phyloP scores from a whole-genome alignment of 2,329 filamentous ascomycete genomes.

The Cladosporium colombiae region DNA sequence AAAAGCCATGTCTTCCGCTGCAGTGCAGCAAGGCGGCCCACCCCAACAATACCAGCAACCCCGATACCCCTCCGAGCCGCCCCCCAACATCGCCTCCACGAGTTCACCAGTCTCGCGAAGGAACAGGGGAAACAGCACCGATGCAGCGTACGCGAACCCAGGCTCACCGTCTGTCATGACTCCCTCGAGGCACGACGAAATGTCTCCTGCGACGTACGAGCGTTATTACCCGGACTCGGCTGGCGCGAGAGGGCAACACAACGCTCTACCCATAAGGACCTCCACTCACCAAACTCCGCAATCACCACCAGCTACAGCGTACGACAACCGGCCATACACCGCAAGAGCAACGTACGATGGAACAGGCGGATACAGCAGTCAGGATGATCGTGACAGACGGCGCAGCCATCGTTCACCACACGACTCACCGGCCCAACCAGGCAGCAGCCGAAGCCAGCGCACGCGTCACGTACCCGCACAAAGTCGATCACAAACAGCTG shows the following conservation, averaged over 20 bases:
- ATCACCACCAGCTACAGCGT: slow-evolving; percentile 27
- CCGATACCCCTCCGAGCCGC: slow-evolving; percentile 25
- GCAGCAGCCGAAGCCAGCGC: slow-evolving; percentile 44
- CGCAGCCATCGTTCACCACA: slow-evolving; percentile 45
- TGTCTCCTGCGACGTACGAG: slow-evolving; percentile 75
- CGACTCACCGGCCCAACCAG: slow-evolving; percentile 48
- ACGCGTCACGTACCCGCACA: slow-evolving; percentile 40
- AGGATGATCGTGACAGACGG: slow-evolving; percentile 38
- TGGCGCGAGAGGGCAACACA: slow-evolving; percentile 25
- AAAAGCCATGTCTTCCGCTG: slow-evolving; percentile 36
- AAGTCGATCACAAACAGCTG: slow-evolving; percentile 50
- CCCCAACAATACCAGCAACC: slow-evolving; percentile 30
- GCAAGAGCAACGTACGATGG: slow-evolving; percentile 36
- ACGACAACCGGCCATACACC: slow-evolving; percentile 31
- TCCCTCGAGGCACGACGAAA: slow-evolving; percentile 55
- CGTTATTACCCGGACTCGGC: slow-evolving; percentile 51
- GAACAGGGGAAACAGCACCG: slow-evolving; percentile 39
- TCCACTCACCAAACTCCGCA: slow-evolving; percentile 24
- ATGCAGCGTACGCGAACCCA: slow-evolving; percentile 37
- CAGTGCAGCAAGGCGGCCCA: slow-evolving; percentile 33
- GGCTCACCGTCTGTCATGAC: slow-evolving; percentile 47
- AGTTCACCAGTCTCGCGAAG: slow-evolving; percentile 40
- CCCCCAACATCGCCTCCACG: slow-evolving; percentile 27
- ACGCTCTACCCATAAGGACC: slow-evolving; percentile 32
- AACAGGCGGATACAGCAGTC: slow-evolving; percentile 44